Percentiles rank a stretch among this genome's conserved stretches.
These are phyloP conservation scores for Porpolomopsis calyptriformis DNA, from an alignment of 768 basidiomycete species.

Conservation along the genomic window DNA sequence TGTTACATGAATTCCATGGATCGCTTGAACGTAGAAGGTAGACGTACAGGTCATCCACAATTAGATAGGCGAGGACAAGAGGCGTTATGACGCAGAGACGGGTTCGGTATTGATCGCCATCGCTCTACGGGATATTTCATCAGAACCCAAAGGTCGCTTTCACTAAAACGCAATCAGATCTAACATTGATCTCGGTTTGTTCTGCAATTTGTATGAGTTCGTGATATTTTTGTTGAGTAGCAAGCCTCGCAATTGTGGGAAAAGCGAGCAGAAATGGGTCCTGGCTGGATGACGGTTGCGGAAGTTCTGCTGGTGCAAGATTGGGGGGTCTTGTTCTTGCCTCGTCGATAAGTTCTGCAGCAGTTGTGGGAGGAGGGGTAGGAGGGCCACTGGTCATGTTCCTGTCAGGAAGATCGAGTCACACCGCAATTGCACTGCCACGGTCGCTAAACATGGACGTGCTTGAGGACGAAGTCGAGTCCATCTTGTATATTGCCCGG, in stretches of 20 bases:
- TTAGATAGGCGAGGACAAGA: slow-evolving; percentile 55
- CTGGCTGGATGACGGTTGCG: slow-evolving; percentile 13
- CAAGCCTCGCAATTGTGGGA: slow-evolving; percentile 34
- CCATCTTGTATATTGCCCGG: slow-evolving; percentile 79
- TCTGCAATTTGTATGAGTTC: slow-evolving; percentile 41
- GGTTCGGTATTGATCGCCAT: slow-evolving; percentile 29
- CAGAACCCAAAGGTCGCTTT: no score
- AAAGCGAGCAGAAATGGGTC: slow-evolving; percentile 39
- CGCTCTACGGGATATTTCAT: slow-evolving; percentile 18
- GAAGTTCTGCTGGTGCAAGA: slow-evolving; percentile 10
- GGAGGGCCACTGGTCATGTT: slow-evolving; percentile 50
- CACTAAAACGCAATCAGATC: slow-evolving; percentile 12
- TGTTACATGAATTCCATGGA: not conserved
- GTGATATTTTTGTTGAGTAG: slow-evolving; percentile 30
- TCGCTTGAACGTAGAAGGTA: not conserved
- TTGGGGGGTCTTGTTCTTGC: slow-evolving; percentile 20
- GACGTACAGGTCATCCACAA: slow-evolving; percentile 51
- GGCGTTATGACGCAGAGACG: slow-evolving; percentile 48
- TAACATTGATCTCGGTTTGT: slow-evolving; percentile 42
- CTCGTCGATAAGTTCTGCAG: slow-evolving; percentile 46
- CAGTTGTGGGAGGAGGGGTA: slow-evolving; percentile 52
- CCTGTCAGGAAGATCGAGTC: no score
- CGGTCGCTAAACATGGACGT: slow-evolving; percentile 8
- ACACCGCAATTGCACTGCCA: not conserved
- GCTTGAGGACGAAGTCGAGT: slow-evolving; percentile 69